Percentiles rank a stretch among this genome's conserved stretches.
phyloP scores from a whole-genome alignment of 805 yeast genomes.

The Ogataea corticis region DNA sequence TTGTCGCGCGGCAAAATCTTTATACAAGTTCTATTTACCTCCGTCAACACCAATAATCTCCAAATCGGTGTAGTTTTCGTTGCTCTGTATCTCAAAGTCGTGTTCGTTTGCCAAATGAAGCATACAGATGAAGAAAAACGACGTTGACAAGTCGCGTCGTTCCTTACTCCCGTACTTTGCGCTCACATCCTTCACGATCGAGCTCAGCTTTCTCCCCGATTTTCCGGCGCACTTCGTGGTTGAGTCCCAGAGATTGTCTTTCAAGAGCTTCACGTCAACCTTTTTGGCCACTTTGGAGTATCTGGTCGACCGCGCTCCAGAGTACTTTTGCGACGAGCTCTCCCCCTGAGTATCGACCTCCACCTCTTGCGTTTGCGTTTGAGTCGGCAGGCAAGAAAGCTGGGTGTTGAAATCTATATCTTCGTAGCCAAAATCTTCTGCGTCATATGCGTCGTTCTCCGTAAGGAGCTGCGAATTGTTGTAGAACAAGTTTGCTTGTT shows the following conservation, averaged over 20 bases:
- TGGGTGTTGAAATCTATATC: conserved; percentile 17
- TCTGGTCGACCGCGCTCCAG: conserved; percentile 25
- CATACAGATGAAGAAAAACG: conserved; percentile 81
- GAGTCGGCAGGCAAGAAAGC: conserved; percentile 3
- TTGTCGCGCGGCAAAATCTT: not conserved
- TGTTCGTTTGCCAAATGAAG: conserved; percentile 86
- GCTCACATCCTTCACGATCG: conserved; percentile 27
- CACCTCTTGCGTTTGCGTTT: no score
- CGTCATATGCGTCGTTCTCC: conserved; percentile 37
- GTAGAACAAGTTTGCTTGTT: conserved; percentile 24
- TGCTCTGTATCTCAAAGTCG: conserved; percentile 59
- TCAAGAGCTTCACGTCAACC: conserved; percentile 72
- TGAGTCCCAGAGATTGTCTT: conserved; percentile 73
- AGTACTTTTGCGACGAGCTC: conserved; percentile 32
- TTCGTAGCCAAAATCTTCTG: conserved; percentile 35
- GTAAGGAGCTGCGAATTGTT: conserved; percentile 7
- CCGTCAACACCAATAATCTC: not conserved
- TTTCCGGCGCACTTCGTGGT: conserved; percentile 24
- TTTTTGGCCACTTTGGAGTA: conserved; percentile 75
- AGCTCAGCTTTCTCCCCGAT: conserved; percentile 19
- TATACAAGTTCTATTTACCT: not conserved
- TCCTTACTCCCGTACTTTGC: conserved; percentile 56
- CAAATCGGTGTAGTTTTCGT: conserved; percentile 31
- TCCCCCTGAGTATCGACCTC: not conserved
- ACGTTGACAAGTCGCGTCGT: conserved; percentile 71